These are phyloP conservation scores for Rhynchosporium agropyri DNA, from an alignment of 2,329 filamentous ascomycete species.

Conservation along the genomic window DNA sequence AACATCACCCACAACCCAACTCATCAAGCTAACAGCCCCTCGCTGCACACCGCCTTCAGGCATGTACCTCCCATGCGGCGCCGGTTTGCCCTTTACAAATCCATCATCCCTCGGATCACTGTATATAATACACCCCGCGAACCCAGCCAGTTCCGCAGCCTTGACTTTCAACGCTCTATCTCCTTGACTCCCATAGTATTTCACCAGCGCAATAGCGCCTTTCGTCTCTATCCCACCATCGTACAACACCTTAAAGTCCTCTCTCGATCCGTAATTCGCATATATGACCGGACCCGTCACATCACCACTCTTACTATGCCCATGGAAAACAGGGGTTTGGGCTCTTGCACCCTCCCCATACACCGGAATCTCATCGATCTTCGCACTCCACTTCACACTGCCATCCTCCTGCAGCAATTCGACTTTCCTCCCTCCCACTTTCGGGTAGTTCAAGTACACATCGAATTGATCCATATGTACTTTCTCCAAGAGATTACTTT, in stretches of 20 bases:
- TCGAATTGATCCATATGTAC: constrained; percentile 77
- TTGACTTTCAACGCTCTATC: constrained; percentile 84
- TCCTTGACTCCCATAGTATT: constrained; percentile 73
- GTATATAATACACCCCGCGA: constrained; percentile 87
- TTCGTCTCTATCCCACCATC: constrained; percentile 73
- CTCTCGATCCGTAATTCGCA: constrained; percentile 84
- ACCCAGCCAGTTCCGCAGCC: constrained; percentile 84
- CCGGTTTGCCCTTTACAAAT: constrained; percentile 70
- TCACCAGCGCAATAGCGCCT: constrained; percentile 82
- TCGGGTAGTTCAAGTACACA: constrained; percentile 93
- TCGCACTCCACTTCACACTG: constrained; percentile 72
- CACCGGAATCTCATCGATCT: constrained; percentile 78
- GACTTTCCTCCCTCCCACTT: constrained; percentile 73
- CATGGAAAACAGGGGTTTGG: constrained; percentile 83
- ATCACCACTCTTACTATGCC: constrained; percentile 82
- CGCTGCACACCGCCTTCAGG: constrained; percentile 81
- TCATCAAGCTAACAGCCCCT: constrained; percentile 78
- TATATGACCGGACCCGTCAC: constrained; percentile 87
- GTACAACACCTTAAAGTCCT: constrained; percentile 76
- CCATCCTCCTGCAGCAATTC: constrained; percentile 74
- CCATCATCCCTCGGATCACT: constrained; percentile 87
- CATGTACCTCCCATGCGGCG: constrained; percentile 78
- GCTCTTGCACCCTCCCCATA: constrained; percentile 64
- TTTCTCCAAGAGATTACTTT: constrained; percentile 71
- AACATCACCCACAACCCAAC: constrained; percentile 86